Conservation (phyloP, 2,329 filamentous ascomycete genomes). For the Fusarium haematococcum region DNA sequence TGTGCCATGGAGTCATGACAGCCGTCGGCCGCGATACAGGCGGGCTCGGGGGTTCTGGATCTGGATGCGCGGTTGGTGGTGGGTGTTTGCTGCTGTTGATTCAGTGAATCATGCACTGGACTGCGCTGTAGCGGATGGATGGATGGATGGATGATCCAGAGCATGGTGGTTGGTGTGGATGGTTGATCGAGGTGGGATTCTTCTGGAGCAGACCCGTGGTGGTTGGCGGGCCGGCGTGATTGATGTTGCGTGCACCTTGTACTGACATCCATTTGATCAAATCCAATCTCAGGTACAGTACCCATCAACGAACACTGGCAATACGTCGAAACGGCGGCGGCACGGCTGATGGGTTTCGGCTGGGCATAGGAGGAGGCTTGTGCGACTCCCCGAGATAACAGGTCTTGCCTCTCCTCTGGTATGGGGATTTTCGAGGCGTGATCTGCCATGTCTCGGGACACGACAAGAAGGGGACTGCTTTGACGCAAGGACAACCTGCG, state of each 20-base stretch:
- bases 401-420: not conserved
- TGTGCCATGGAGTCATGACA: constrained; percentile 33
- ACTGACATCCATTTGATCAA: not conserved
- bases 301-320: not conserved
- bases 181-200: constrained; percentile 26
- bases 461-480: not conserved
- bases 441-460: constrained; percentile 20
- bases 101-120: constrained; percentile 27
- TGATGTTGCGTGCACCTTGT: constrained; percentile 2
- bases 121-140: constrained; percentile 8
- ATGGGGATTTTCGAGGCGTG: constrained; percentile 10
- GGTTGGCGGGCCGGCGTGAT: constrained; percentile 16
- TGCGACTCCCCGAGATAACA: constrained; percentile 4
- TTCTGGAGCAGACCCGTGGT: constrained; percentile 14
- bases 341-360: not conserved
- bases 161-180: constrained; percentile 34
- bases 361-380: constrained; percentile 11
- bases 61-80: constrained; percentile 25
- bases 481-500: not conserved
- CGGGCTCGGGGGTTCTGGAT: constrained; percentile 28
- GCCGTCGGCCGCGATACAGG: constrained; percentile 28
- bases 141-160: constrained; percentile 38
- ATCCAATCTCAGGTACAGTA: not conserved
- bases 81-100: constrained; percentile 24
- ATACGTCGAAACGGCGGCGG: constrained; percentile 15